These are phyloP conservation scores for Blastobotrys niveus DNA, from an alignment of 1,139 yeast genomes.

Conservation along the genomic window DNA sequence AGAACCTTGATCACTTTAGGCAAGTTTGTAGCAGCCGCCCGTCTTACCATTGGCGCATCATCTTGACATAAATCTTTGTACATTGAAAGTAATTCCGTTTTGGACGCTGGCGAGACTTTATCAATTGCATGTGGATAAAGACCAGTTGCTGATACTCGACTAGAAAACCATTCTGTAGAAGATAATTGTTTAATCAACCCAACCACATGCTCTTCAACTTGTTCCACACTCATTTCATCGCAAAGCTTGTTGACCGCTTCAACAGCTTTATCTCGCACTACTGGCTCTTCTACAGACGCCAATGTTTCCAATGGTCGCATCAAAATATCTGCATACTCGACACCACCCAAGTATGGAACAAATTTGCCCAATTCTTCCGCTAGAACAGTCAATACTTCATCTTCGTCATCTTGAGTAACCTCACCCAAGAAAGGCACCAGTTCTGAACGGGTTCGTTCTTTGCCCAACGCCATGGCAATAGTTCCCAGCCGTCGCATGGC, in stretches of 20 bases:
- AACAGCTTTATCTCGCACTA: slow-evolving; percentile 92
- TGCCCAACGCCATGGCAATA: slow-evolving; percentile 91
- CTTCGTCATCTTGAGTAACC: slow-evolving; percentile 97
- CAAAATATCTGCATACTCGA: slow-evolving; percentile 65
- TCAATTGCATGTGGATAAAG: slow-evolving; percentile 67
- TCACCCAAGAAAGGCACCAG: slow-evolving; percentile 81
- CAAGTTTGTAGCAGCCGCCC: slow-evolving; percentile 84
- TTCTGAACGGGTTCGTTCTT: slow-evolving; percentile 85
- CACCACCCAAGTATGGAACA: slow-evolving; percentile 84
- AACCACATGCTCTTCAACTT: slow-evolving; percentile 61
- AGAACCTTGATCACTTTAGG: slow-evolving; percentile 65
- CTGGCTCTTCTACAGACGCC: slow-evolving; percentile 95
- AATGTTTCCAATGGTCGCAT: slow-evolving; percentile 83
- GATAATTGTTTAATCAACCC: slow-evolving; percentile 74
- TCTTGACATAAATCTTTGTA: slow-evolving; percentile 73
- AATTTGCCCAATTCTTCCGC: slow-evolving; percentile 88
- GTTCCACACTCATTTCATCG: slow-evolving; percentile 57
- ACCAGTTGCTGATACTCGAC: slow-evolving; percentile 89
- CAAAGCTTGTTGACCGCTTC: slow-evolving; percentile 73
- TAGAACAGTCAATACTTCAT: slow-evolving; percentile 89
- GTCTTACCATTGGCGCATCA: slow-evolving; percentile 97
- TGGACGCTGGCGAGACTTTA: slow-evolving; percentile 47
- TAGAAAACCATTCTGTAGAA: slow-evolving; percentile 91
- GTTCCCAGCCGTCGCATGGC: slow-evolving; percentile 95
- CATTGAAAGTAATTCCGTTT: slow-evolving; percentile 50